Evolutionary conservation across 352 stramenopile species (phyloP).

Genomic region (Phytophthora niederhauseri): DNA sequence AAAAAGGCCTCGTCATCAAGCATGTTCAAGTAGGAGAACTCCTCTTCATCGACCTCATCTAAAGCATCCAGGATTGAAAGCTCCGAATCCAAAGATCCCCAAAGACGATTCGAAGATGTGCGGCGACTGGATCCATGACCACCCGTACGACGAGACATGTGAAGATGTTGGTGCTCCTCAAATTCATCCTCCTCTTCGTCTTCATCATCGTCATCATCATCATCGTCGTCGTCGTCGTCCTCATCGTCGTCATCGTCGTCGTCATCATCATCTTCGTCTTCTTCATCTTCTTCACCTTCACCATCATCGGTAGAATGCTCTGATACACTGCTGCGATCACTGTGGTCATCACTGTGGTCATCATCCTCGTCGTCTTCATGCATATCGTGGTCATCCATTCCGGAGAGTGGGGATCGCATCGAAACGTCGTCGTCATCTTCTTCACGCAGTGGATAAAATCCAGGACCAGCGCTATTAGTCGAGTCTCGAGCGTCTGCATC

Average conservation of each 20-base stretch:
- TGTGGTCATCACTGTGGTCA: slow-evolving; percentile 58
- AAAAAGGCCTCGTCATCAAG: slow-evolving; percentile 72
- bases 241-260: slow-evolving; percentile 77
- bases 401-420: slow-evolving; percentile 66
- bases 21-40: slow-evolving; percentile 83
- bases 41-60: slow-evolving; percentile 85
- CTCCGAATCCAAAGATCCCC: slow-evolving; percentile 76
- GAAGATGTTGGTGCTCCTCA: slow-evolving; percentile 64
- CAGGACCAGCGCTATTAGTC: slow-evolving; percentile 8
- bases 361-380: slow-evolving; percentile 50
- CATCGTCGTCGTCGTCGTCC: slow-evolving; percentile 61
- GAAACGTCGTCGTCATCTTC: slow-evolving; percentile 62
- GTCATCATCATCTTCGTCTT: slow-evolving; percentile 71
- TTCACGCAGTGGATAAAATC: slow-evolving; percentile 32
- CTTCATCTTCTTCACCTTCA: slow-evolving; percentile 55
- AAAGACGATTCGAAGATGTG: slow-evolving; percentile 50
- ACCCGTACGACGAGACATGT: slow-evolving; percentile 47
- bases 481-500: slow-evolving; percentile 13
- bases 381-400: slow-evolving; percentile 63
- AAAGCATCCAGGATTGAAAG: slow-evolving; percentile 72
- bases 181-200: slow-evolving; percentile 67
- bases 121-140: slow-evolving; percentile 40
- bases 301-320: slow-evolving; percentile 57
- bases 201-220: slow-evolving; percentile 65
- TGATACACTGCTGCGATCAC: slow-evolving; percentile 66